Percentiles rank a stretch among this genome's conserved stretches.
phyloP scores from a whole-genome alignment of 225 moss, liverwort and hornwort genomes.

The Polytrichum commune region DNA sequence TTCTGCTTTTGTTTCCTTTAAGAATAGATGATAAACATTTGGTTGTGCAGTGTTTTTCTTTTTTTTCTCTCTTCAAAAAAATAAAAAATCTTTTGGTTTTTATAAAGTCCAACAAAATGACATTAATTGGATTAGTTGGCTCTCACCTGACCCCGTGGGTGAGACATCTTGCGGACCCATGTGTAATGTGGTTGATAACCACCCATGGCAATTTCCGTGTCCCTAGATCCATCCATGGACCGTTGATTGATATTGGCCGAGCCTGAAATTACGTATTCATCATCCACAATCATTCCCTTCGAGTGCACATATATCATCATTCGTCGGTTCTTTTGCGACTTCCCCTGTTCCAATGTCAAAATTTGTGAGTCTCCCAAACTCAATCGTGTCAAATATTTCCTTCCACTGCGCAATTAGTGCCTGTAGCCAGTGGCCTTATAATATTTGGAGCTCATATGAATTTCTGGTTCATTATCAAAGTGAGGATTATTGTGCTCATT shows the following conservation, averaged over 20 bases:
- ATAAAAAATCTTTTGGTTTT: too few relatives aligned
- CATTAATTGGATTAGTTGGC: background rate
- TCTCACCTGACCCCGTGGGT: conserved; percentile 78
- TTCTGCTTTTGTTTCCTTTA: too few relatives aligned
- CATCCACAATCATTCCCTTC: conserved; percentile 94
- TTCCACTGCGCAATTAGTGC: too few relatives aligned
- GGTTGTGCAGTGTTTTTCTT: too few relatives aligned
- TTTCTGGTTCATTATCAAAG: too few relatives aligned
- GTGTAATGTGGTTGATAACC: conserved; percentile 79
- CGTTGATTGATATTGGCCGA: conserved; percentile 97
- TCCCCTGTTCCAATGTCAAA: conserved; percentile 32
- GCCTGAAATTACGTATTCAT: conserved; percentile 79
- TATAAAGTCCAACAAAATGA: too few relatives aligned
- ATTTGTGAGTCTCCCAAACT: background rate
- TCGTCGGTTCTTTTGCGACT: conserved; percentile 66
- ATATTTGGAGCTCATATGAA: too few relatives aligned
- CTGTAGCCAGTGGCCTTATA: too few relatives aligned
- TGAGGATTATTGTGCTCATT: too few relatives aligned
- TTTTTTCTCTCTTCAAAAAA: too few relatives aligned
- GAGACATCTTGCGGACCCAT: conserved; percentile 42
- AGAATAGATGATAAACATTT: too few relatives aligned
- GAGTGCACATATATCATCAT: conserved; percentile 97
- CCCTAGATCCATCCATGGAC: conserved; percentile 92
- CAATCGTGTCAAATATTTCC: too few relatives aligned
- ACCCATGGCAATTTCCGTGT: conserved; percentile 94